phyloP scores from a whole-genome alignment of 2,329 filamentous ascomycete genomes.

The Claviceps sp. region DNA sequence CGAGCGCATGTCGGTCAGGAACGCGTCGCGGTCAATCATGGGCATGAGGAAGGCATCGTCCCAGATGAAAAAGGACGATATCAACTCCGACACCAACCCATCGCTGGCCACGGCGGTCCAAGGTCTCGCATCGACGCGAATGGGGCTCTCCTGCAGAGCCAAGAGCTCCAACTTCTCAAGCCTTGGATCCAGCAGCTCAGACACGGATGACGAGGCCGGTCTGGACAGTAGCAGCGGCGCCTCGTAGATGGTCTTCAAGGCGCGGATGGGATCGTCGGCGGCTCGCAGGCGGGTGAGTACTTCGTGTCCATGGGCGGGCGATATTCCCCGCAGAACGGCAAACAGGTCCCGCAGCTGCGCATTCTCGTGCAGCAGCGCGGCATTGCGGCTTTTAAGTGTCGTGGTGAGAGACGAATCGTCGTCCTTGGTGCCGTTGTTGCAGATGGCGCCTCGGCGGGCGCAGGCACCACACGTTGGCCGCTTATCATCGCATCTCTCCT shows the following conservation, averaged over 20 bases:
- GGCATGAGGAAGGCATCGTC: conserved; percentile 14
- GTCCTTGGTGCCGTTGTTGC: conserved; percentile 3
- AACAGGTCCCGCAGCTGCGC: conserved; percentile 8
- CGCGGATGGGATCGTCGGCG: conserved; percentile 4
- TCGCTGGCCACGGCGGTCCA: conserved; percentile 18
- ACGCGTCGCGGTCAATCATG: conserved; percentile 14
- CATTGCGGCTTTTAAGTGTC: conserved; percentile 2
- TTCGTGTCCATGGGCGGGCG: conserved; percentile 3
- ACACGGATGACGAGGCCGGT: neutral
- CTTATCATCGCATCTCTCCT: conserved; percentile 6
- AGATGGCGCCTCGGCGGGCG: conserved; percentile 3
- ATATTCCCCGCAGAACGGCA: conserved; percentile 1
- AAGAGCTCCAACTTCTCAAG: conserved; percentile 5
- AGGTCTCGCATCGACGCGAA: conserved; percentile 15
- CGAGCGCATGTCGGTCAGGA: conserved; percentile 15
- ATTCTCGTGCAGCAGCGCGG: conserved; percentile 7
- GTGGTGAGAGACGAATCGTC: neutral
- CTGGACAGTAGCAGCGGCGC: neutral
- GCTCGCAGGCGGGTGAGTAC: conserved; percentile 4
- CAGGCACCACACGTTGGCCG: conserved; percentile 4
- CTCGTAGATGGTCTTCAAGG: conserved; percentile 2
- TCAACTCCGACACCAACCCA: conserved; percentile 17
- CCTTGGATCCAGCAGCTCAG: neutral
- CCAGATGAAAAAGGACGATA: conserved; percentile 18
- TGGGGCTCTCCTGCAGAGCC: conserved; percentile 8